Percentiles rank a stretch among this genome's conserved stretches.
Conservation (phyloP, 768 basidiomycete genomes). For the Neoboletus magnificus region DNA sequence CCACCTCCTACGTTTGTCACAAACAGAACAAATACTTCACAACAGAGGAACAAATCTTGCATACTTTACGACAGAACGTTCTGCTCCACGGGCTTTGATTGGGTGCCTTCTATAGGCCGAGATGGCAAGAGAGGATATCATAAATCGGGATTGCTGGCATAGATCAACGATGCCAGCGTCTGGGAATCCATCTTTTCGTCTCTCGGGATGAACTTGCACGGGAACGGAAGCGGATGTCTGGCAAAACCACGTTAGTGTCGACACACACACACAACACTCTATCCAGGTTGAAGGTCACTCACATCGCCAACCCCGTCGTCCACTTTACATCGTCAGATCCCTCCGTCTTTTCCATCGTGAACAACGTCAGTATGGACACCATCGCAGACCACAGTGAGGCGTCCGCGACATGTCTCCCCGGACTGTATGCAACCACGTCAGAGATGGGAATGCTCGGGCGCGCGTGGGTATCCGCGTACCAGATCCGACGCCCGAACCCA, state of each 20-base stretch:
- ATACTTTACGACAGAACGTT: no score
- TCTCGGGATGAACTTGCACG: constrained; percentile 14
- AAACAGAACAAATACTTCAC: no score
- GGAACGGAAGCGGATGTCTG: constrained; percentile 18
- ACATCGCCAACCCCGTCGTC: constrained; percentile 13
- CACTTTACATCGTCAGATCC: constrained; percentile 19
- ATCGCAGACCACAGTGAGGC: constrained; percentile 24
- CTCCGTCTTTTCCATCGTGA: constrained; percentile 16
- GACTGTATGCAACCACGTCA: background rate
- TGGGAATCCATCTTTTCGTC: constrained; percentile 12
- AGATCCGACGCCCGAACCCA: constrained; percentile 23
- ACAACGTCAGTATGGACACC: constrained; percentile 13
- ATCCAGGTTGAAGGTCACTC: background rate
- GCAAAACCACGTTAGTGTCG: background rate
- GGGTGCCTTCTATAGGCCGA: no score
- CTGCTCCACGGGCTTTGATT: no score
- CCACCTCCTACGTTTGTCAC: no score
- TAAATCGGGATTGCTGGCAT: constrained; percentile 3
- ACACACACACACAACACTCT: no score
- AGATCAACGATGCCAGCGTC: constrained; percentile 12
- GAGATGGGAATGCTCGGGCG: background rate
- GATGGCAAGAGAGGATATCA: background rate
- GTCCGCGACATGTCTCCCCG: constrained; percentile 22
- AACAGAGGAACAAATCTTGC: no score
- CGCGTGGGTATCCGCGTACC: constrained; percentile 1